phyloP scores from a whole-genome alignment of 345 rosid genomes.

The Populus alba region DNA sequence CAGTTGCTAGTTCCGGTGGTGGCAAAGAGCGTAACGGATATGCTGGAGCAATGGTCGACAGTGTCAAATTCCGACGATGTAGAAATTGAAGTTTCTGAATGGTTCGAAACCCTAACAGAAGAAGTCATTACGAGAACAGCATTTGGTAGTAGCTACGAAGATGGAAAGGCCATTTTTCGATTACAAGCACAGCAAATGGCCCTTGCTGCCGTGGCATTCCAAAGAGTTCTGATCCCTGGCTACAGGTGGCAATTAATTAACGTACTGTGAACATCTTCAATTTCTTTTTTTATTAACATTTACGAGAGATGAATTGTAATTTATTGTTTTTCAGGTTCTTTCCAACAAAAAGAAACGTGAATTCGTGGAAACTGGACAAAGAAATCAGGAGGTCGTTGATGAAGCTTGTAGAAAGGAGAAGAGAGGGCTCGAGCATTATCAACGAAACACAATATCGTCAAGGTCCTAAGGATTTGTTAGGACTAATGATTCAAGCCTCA shows the following conservation, averaged over 20 bases:
- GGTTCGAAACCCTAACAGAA: conserved; percentile 35
- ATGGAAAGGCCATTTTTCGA: conserved; percentile 59
- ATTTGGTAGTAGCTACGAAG: conserved; percentile 70
- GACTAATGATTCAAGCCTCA: conserved; percentile 32
- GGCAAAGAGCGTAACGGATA: conserved; percentile 25
- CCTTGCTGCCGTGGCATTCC: conserved; percentile 27
- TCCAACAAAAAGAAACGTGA: conserved; percentile 24
- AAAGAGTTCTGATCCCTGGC: conserved; percentile 49
- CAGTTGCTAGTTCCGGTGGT: conserved; percentile 37
- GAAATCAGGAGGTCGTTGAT: conserved; percentile 17
- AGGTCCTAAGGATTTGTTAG: conserved; percentile 23
- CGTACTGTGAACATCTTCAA: background rate
- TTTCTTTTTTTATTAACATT: background rate
- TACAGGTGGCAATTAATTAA: conserved; percentile 42
- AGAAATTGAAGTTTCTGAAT: conserved; percentile 30
- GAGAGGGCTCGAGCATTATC: background rate
- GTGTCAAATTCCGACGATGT: conserved; percentile 24
- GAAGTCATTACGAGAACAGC: conserved; percentile 50
- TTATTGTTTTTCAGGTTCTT: conserved; percentile 16
- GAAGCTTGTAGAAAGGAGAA: conserved; percentile 23
- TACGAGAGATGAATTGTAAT: too few species aligned
- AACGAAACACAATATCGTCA: background rate
- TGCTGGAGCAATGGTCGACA: conserved; percentile 38
- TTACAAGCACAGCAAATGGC: conserved; percentile 45
- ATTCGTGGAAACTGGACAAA: conserved; percentile 31